phyloP scores from a whole-genome alignment of 2,329 filamentous ascomycete species.

The Phaeoacremonium minimum region DNA sequence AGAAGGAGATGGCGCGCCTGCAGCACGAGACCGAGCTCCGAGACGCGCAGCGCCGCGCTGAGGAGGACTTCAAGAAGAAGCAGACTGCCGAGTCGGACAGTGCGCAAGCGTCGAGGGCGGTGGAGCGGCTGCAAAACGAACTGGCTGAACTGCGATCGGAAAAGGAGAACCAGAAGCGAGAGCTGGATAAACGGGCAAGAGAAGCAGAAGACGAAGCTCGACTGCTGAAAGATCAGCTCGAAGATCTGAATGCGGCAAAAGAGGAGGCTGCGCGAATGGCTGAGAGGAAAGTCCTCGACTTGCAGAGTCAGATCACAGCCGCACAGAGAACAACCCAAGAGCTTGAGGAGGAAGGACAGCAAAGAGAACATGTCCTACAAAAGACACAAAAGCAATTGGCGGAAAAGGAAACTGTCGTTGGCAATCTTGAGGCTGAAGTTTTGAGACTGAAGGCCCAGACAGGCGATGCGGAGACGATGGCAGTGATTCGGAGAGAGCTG shows the following conservation, averaged over 20 bases:
- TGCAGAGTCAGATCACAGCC: conserved; percentile 47
- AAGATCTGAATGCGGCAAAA: conserved; percentile 60
- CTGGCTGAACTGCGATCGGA: conserved; percentile 46
- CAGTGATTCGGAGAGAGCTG: conserved; percentile 80
- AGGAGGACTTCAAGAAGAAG: conserved; percentile 73
- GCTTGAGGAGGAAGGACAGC: conserved; percentile 52
- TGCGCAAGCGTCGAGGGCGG: conserved; percentile 41
- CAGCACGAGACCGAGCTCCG: conserved; percentile 81
- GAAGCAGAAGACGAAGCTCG: conserved; percentile 71
- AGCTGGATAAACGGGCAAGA: conserved; percentile 64
- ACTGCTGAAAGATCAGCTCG: conserved; percentile 72
- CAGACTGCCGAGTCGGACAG: conserved; percentile 55
- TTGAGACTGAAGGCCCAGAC: conserved; percentile 80
- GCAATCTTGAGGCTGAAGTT: conserved; percentile 76
- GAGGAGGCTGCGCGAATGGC: conserved; percentile 65
- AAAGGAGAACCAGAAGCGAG: conserved; percentile 53
- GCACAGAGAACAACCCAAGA: conserved; percentile 49
- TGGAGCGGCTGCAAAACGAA: conserved; percentile 46
- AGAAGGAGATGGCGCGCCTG: conserved; percentile 74
- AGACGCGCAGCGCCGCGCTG: conserved; percentile 74
- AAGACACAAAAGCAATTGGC: conserved; percentile 62
- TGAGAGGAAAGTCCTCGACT: conserved; percentile 50
- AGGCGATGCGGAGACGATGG: conserved; percentile 80
- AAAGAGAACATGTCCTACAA: conserved; percentile 52
- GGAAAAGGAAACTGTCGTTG: conserved; percentile 67